Percentiles rank a stretch among this genome's conserved stretches.
phyloP scores from a whole-genome alignment of 2,329 filamentous ascomycete genomes.

The Acrodontium crateriforme region DNA sequence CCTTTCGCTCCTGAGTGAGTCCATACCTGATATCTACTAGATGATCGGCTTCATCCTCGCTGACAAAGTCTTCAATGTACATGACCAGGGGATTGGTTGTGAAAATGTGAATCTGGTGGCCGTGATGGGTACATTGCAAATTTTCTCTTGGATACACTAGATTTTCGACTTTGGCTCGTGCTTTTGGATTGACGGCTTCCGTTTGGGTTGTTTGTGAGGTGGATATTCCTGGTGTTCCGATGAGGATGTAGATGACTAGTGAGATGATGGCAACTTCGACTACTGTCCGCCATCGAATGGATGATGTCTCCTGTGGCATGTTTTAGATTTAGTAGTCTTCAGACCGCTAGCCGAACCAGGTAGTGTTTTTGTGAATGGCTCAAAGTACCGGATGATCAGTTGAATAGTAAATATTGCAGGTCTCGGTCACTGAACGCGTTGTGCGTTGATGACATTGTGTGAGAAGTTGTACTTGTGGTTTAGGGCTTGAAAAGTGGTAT shows the following conservation, averaged over 20 bases:
- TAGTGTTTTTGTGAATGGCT: too few relatives aligned
- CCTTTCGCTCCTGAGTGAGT: slow-evolving; percentile 1
- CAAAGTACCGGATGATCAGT: too few relatives aligned
- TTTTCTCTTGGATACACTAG: slow-evolving; percentile 27
- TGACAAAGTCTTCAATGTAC: slow-evolving; percentile 44
- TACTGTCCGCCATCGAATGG: slow-evolving; percentile 18
- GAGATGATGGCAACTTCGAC: slow-evolving; percentile 20
- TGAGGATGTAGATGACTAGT: slow-evolving; percentile 18
- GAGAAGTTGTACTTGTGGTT: too few relatives aligned
- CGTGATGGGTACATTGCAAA: slow-evolving; percentile 26
- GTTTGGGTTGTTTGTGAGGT: not conserved
- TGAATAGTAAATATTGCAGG: too few relatives aligned
- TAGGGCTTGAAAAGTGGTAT: too few relatives aligned
- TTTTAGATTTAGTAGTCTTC: too few relatives aligned
- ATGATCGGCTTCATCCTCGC: slow-evolving; percentile 33
- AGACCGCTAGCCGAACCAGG: too few relatives aligned
- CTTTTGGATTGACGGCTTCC: slow-evolving; percentile 5
- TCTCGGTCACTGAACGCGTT: too few relatives aligned
- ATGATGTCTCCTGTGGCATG: too few relatives aligned
- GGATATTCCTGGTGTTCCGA: slow-evolving; percentile 17
- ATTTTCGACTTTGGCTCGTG: slow-evolving; percentile 21
- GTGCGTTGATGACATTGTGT: too few relatives aligned
- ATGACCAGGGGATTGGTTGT: slow-evolving; percentile 41
- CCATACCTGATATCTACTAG: slow-evolving; percentile 39
- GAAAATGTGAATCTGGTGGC: slow-evolving; percentile 35